A percentile compares a stretch with the other conserved stretches of the same genome.
phyloP scores from a whole-genome alignment of 2,329 filamentous ascomycete genomes.

The Aspergillus brunneoviolaceus region DNA sequence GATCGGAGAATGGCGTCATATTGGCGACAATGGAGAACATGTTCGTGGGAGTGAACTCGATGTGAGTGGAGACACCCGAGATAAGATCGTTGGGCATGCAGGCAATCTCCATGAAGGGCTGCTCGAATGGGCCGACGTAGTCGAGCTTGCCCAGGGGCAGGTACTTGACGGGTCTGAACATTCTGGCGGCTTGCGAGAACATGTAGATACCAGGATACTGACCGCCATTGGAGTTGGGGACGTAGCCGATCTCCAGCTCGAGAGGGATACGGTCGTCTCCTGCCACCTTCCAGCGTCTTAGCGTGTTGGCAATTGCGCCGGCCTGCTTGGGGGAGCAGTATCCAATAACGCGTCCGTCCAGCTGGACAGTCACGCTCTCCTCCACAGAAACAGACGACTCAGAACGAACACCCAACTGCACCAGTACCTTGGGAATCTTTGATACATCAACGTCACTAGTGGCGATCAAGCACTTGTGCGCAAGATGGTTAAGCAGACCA shows the following conservation, averaged over 20 bases:
- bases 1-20: slow-evolving; percentile 98
- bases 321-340: slow-evolving; percentile 87
- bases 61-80: slow-evolving; percentile 86
- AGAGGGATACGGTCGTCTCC: slow-evolving; percentile 76
- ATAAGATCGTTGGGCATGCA: slow-evolving; percentile 84
- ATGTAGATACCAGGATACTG: slow-evolving; percentile 96
- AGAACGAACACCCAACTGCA: slow-evolving; percentile 75
- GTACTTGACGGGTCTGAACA: slow-evolving; percentile 91
- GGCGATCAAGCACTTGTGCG: slow-evolving; percentile 90
- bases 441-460: slow-evolving; percentile 74
- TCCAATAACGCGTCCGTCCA: slow-evolving; percentile 86
- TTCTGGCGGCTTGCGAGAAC: slow-evolving; percentile 78
- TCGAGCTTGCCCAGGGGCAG: slow-evolving; percentile 82
- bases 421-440: slow-evolving; percentile 68
- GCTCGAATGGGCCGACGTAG: slow-evolving; percentile 88
- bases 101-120: slow-evolving; percentile 97
- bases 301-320: slow-evolving; percentile 75
- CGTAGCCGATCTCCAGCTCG: slow-evolving; percentile 86
- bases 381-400: slow-evolving; percentile 75
- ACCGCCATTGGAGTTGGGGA: slow-evolving; percentile 84
- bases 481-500: slow-evolving; percentile 89
- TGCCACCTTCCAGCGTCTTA: slow-evolving; percentile 94
- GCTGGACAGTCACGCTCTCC: slow-evolving; percentile 83
- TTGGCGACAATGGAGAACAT: slow-evolving; percentile 97
- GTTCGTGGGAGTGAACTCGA: slow-evolving; percentile 91